Evolutionary conservation across 495 filamentous ascomycete species (phyloP), one percentile per base, ranked within the genome.

Genomic region (Aspergillus leporis): DNA sequence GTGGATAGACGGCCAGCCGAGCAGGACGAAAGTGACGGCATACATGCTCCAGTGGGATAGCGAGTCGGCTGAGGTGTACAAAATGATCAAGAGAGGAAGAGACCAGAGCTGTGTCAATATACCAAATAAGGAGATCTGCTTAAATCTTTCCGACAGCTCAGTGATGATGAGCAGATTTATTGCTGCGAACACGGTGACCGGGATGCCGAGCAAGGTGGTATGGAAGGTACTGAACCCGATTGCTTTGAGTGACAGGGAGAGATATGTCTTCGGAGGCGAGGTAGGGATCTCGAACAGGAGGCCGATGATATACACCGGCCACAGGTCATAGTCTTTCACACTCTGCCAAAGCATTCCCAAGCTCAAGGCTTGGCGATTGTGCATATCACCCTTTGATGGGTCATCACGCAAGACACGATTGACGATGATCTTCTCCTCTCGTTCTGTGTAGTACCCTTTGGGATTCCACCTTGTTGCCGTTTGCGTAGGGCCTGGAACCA

Each of bases 321-420:
- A 90, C 55, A 90, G 69, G 57, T 90, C 85, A 46, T 79, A 89
- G 65, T 90, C 87, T 38, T 66, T 78, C 7, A 88, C 56, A 22
- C 75, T 73, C 45, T 80, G 63, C 77, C 81, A 83, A 5, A 90
- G 70, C 21, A 77, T 66, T 7, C 68, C 78, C 6, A 75, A 75
- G 0, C 76, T 78, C 1, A 90, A 62, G 4, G 77, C 82, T 69
- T 89, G 83, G 2, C 86, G 69, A 47, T 79, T 79, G 56, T 81
- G 78, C 79, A 83, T 83, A 16, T 71, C 64, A 34, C 83, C 83
- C 69, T 90, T 90, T 34, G 77, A 81, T 0, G 89, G 89, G 63
- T 91, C 88, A 47, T 90, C 88, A 14, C 87, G 78, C 7, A 91
- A 69, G 10, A 90, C 78, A 5, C 89, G 79, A 59, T 88, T 92